Evolutionary conservation across 1,139 yeast genomes (phyloP).

Genomic region (Blastobotrys capitulatus): DNA sequence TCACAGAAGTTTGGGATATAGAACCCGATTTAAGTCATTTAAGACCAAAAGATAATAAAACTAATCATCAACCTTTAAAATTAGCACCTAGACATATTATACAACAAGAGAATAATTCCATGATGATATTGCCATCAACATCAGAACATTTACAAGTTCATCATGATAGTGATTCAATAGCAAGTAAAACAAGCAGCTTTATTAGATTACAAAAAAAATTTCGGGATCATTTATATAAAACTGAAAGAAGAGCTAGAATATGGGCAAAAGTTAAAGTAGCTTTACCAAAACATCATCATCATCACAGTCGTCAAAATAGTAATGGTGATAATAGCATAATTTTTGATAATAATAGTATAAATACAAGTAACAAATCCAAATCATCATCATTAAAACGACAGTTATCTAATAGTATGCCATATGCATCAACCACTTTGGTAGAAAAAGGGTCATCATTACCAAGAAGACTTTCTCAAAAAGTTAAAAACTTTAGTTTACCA

Average conservation of each 20-base stretch:
- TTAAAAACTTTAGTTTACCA: conserved; percentile 4
- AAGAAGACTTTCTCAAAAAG: background rate
- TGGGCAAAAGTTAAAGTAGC: conserved; percentile 1
- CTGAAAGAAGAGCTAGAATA: conserved; percentile 2
- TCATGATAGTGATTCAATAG: background rate
- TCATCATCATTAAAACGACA: background rate
- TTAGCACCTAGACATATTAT: no score
- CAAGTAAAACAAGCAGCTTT: conserved; percentile 5
- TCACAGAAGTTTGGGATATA: background rate
- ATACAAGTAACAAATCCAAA: background rate
- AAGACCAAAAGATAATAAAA: background rate
- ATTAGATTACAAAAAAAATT: background rate
- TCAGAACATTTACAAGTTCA: background rate
- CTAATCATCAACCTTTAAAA: no score
- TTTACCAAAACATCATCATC: background rate
- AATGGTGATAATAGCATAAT: no score
- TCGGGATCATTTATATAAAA: background rate
- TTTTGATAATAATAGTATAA: background rate
- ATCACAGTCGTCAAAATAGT: no score
- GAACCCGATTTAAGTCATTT: background rate
- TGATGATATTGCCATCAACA: background rate
- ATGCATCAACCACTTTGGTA: background rate
- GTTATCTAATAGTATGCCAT: background rate
- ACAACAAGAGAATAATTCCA: background rate
- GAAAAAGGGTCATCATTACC: background rate